Conservation (phyloP, 2,329 filamentous ascomycete species). For the Sarocladium oryzae region DNA sequence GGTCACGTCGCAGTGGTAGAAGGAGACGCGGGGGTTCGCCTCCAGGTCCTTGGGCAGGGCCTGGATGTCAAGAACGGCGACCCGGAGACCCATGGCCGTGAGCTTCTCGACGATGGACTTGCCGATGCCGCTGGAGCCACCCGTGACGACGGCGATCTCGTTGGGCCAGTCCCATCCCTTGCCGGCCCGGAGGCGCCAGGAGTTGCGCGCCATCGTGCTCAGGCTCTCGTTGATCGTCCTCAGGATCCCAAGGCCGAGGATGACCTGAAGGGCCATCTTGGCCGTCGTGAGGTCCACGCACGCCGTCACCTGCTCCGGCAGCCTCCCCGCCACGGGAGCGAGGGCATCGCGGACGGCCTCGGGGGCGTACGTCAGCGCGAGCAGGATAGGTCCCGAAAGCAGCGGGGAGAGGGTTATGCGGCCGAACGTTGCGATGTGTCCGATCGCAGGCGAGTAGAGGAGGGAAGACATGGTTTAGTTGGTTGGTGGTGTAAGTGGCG, state of each 20-base stretch:
- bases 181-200: slow-evolving; percentile 18
- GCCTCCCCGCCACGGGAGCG: slow-evolving; percentile 5
- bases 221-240: slow-evolving; percentile 18
- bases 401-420: slow-evolving; percentile 15
- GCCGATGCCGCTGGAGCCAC: slow-evolving; percentile 37
- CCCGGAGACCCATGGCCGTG: slow-evolving; percentile 43
- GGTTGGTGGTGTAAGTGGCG: not conserved
- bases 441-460: slow-evolving; percentile 17
- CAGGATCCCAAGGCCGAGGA: slow-evolving; percentile 19
- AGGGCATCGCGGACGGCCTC: slow-evolving; percentile 13
- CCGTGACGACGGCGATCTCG: slow-evolving; percentile 38
- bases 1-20: slow-evolving; percentile 33
- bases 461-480: slow-evolving; percentile 15
- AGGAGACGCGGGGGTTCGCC: slow-evolving; percentile 17
- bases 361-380: slow-evolving; percentile 13
- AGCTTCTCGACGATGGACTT: slow-evolving; percentile 26
- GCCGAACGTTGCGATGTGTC: slow-evolving; percentile 4
- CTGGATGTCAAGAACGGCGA: slow-evolving; percentile 61
- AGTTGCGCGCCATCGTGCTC: slow-evolving; percentile 23
- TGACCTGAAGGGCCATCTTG: slow-evolving; percentile 14
- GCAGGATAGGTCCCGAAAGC: slow-evolving; percentile 15
- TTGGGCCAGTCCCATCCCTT: slow-evolving; percentile 28
- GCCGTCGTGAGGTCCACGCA: slow-evolving; percentile 4
- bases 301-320: slow-evolving; percentile 1
- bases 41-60: slow-evolving; percentile 20